Percentiles rank a stretch among this genome's conserved stretches.
Evolutionary conservation across 2,329 filamentous ascomycete species (phyloP).

Genomic region (Ophiobolus disseminans): DNA sequence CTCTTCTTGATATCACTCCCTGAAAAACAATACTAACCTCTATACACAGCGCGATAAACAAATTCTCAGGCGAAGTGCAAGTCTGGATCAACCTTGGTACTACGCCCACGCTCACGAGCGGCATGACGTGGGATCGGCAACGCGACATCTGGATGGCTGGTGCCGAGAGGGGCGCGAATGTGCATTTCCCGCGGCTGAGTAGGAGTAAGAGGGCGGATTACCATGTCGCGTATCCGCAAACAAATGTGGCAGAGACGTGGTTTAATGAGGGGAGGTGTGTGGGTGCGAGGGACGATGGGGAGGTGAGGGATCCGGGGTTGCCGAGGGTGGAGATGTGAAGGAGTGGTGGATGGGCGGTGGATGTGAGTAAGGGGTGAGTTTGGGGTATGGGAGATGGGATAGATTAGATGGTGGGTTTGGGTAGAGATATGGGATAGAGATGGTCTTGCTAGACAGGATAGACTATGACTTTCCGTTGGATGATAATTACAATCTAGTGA

Average conservation of each 20-base stretch:
- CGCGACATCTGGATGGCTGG: slow-evolving; percentile 11
- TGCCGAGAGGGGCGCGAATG: slow-evolving; percentile 14
- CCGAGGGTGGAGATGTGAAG: too few species aligned
- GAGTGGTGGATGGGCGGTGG: too few species aligned
- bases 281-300: neutral
- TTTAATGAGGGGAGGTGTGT: slow-evolving; percentile 2
- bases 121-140: slow-evolving; percentile 10
- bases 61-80: slow-evolving; percentile 41
- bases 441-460: too few species aligned
- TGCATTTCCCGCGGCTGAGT: slow-evolving; percentile 15
- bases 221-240: slow-evolving; percentile 4
- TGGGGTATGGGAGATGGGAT: too few species aligned
- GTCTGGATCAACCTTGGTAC: slow-evolving; percentile 45
- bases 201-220: slow-evolving; percentile 7
- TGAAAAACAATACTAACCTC: too few species aligned
- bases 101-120: slow-evolving; percentile 9
- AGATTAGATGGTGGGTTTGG: too few species aligned
- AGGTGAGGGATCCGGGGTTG: neutral
- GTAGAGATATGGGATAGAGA: too few species aligned
- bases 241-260: slow-evolving; percentile 1
- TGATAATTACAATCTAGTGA: too few species aligned
- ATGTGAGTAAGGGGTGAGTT: too few species aligned
- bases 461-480: too few species aligned
- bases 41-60: slow-evolving; percentile 36
- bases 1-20: too few species aligned